Percentiles rank a stretch among this genome's conserved stretches.
Conservation (phyloP, 2,329 filamentous ascomycete species). For the Acrocalymma vagum region DNA sequence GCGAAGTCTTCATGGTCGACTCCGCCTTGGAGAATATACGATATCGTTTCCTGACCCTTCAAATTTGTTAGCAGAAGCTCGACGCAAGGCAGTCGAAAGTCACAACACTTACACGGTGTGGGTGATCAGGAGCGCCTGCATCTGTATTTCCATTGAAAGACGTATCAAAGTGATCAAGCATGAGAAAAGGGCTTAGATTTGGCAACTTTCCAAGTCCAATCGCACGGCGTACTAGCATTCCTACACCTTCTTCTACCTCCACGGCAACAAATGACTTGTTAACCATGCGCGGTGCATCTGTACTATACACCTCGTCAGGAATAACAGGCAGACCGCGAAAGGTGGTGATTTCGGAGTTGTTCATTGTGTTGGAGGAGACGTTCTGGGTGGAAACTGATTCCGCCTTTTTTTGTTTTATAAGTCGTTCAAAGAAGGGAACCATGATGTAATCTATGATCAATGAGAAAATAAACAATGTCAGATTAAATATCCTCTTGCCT, state of each 20-base stretch:
- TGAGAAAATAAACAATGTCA: no score
- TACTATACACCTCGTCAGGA: constrained; percentile 40
- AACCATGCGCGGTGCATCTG: constrained; percentile 70
- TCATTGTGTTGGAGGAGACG: constrained; percentile 20
- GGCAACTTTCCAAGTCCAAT: constrained; percentile 82
- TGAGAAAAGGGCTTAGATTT: constrained; percentile 89
- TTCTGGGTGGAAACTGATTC: no score
- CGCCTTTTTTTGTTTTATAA: no score
- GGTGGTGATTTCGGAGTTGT: constrained; percentile 28
- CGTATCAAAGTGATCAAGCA: constrained; percentile 88
- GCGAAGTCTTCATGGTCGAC: constrained; percentile 92
- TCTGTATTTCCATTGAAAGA: constrained; percentile 62
- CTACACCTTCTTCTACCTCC: constrained; percentile 85
- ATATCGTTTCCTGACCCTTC: constrained; percentile 84
- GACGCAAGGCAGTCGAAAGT: not conserved
- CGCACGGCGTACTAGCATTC: constrained; percentile 83
- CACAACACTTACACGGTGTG: constrained; percentile 58
- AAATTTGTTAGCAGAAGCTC: not conserved
- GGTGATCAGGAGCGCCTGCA: constrained; percentile 88
- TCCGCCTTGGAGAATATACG: constrained; percentile 81
- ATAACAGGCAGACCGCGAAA: constrained; percentile 57
- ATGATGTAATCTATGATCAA: no score
- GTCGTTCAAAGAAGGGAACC: no score
- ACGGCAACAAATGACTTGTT: constrained; percentile 81
- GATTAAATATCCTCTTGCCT: no score